These are phyloP conservation scores for Colletotrichum aenigma DNA, from an alignment of 2,329 filamentous ascomycete genomes.

Conservation along the genomic window DNA sequence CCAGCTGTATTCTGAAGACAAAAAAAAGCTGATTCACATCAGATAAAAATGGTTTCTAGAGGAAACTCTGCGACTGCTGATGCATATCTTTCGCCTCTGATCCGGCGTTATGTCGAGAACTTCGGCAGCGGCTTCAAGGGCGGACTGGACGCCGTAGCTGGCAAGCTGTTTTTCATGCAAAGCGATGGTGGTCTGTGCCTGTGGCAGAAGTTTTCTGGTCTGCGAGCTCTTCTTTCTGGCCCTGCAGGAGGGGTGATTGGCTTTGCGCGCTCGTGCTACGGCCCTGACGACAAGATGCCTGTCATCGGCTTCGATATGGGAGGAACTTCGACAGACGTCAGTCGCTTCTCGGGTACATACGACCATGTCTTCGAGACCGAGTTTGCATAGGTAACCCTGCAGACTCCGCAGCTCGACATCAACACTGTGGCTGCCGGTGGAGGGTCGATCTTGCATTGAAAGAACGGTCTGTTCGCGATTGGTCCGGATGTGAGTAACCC, in stretches of 20 bases:
- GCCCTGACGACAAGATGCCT: slow-evolving; percentile 66
- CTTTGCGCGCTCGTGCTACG: slow-evolving; percentile 72
- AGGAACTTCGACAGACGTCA: slow-evolving; percentile 75
- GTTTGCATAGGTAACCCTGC: slow-evolving; percentile 72
- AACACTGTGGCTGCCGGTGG: slow-evolving; percentile 68
- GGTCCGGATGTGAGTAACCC: slow-evolving; percentile 58
- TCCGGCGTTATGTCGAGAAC: slow-evolving; percentile 69
- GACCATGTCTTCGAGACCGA: slow-evolving; percentile 77
- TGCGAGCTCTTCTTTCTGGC: slow-evolving; percentile 70
- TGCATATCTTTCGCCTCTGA: slow-evolving; percentile 74
- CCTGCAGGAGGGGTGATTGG: slow-evolving; percentile 76
- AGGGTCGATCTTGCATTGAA: slow-evolving; percentile 63
- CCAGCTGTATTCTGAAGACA: fast-evolving
- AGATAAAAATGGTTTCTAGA: slow-evolving; percentile 69
- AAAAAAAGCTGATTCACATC: fast-evolving
- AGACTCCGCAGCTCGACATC: slow-evolving; percentile 75
- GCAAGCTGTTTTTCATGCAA: slow-evolving; percentile 63
- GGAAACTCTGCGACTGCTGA: slow-evolving; percentile 73
- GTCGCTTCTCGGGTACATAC: slow-evolving; percentile 69
- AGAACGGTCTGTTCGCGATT: slow-evolving; percentile 73
- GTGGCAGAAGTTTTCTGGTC: slow-evolving; percentile 62
- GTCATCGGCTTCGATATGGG: slow-evolving; percentile 57
- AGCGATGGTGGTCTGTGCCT: slow-evolving; percentile 49
- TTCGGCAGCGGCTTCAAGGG: slow-evolving; percentile 68
- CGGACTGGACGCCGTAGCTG: slow-evolving; percentile 61